Percentiles rank a stretch among this genome's conserved stretches.
Evolutionary conservation across 345 rosid genomes (phyloP).

Genomic region (Gossypium anomalum): DNA sequence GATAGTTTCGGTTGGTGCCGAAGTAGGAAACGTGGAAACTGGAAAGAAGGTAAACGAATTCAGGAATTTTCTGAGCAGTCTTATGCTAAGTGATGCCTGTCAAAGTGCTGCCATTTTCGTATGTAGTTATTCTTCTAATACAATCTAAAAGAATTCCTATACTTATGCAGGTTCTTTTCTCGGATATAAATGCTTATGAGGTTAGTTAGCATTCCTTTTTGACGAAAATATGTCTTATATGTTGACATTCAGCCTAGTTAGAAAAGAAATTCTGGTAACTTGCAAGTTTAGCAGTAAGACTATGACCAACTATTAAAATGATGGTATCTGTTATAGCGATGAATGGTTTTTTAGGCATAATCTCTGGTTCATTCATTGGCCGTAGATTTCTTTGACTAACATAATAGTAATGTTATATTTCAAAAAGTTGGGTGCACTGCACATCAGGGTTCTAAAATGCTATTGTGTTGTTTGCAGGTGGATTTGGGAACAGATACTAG

Average conservation of each 20-base stretch:
- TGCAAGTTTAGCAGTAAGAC: background rate
- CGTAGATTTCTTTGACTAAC: background rate
- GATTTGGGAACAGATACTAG: constrained; percentile 65
- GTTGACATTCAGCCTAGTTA: background rate
- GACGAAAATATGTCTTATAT: background rate
- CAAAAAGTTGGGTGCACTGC: background rate
- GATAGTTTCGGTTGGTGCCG: constrained; percentile 75
- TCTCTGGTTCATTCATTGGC: background rate
- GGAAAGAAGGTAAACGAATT: constrained; percentile 64
- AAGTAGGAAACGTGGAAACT: constrained; percentile 54
- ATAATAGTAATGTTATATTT: background rate
- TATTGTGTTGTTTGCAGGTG: constrained; percentile 34
- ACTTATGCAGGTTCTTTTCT: constrained; percentile 73
- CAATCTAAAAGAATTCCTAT: background rate
- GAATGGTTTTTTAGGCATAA: background rate
- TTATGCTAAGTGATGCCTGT: background rate
- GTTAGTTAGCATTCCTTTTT: constrained; percentile 28
- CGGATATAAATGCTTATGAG: constrained; percentile 82
- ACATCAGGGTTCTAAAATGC: background rate
- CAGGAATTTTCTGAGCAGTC: background rate
- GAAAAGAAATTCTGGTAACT: background rate
- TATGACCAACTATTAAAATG: background rate
- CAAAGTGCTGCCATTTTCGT: background rate
- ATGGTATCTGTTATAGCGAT: background rate
- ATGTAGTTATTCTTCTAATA: background rate